Evolutionary conservation across 768 basidiomycete species (phyloP).

Genomic region (Mycena polygramma): DNA sequence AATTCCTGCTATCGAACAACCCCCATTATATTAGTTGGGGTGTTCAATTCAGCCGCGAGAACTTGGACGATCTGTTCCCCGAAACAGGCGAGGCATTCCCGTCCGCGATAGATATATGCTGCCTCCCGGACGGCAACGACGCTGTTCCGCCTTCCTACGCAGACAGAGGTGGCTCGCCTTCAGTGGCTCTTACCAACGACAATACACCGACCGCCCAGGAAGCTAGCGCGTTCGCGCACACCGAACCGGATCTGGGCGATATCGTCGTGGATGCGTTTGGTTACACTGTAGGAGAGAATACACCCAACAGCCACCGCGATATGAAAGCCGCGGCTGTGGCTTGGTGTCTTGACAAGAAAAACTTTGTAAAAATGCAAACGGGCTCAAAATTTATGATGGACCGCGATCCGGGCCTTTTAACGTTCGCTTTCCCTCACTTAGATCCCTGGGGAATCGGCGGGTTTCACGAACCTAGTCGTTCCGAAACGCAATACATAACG

Average conservation of each 20-base stretch:
- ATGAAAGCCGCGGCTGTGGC: not conserved
- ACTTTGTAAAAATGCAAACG: slow-evolving; percentile 1
- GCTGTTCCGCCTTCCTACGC: not conserved
- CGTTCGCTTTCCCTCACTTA: not conserved
- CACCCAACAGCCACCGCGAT: not conserved
- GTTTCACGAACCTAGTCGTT: not conserved
- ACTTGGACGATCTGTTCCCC: not conserved
- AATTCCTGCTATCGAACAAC: not conserved
- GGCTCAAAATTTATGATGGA: not conserved
- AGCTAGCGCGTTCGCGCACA: too few species aligned
- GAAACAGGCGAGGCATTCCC: not conserved
- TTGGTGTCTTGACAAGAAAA: slow-evolving; percentile 6
- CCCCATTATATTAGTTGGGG: not conserved
- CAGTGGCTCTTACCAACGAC: too few species aligned
- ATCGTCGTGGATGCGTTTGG: not conserved
- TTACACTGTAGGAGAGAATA: not conserved
- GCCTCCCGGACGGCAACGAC: not conserved
- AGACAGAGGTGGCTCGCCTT: too few species aligned
- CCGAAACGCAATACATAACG: too few species aligned
- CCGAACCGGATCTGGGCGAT: not conserved
- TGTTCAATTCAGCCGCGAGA: not conserved
- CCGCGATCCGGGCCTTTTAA: not conserved
- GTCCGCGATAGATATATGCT: not conserved
- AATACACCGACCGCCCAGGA: too few species aligned
- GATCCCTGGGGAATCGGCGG: slow-evolving; percentile 13